A percentile compares a stretch with the other conserved stretches of the same genome.
These are phyloP conservation scores for Aspergillus amoenus DNA, from an alignment of 2,329 filamentous ascomycete genomes.

Conservation along the genomic window DNA sequence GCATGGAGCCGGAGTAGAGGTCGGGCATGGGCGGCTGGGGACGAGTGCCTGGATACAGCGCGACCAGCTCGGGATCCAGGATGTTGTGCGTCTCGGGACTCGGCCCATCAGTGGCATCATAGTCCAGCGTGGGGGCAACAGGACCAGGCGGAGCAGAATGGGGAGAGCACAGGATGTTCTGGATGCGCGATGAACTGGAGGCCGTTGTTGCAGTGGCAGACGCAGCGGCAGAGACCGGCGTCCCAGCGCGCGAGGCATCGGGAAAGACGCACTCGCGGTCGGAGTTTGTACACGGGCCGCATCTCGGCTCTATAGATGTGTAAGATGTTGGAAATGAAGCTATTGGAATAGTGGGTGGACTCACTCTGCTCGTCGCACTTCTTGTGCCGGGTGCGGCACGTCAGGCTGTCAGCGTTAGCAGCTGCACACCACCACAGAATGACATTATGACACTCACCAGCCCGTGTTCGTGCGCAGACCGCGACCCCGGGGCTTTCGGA, in stretches of 20 bases:
- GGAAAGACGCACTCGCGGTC: neutral
- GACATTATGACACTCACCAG: neutral
- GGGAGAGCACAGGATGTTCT: neutral
- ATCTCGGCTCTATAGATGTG: neutral
- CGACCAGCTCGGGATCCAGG: neutral
- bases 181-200: neutral
- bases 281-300: neutral
- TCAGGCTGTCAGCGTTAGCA: neutral
- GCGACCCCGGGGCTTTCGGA: neutral
- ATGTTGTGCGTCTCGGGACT: neutral
- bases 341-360: neutral
- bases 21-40: neutral
- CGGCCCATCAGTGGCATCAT: neutral
- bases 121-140: neutral
- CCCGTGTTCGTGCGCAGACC: neutral
- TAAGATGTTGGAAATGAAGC: too few relatives aligned
- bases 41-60: neutral
- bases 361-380: neutral
- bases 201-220: neutral
- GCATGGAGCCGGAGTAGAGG: neutral
- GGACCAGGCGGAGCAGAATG: neutral
- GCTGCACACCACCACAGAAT: too few relatives aligned
- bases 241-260: neutral
- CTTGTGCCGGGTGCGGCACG: neutral
- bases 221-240: too few relatives aligned